Conservation (phyloP, 352 stramenopile species). For the Poterioochromonas sp. region DNA sequence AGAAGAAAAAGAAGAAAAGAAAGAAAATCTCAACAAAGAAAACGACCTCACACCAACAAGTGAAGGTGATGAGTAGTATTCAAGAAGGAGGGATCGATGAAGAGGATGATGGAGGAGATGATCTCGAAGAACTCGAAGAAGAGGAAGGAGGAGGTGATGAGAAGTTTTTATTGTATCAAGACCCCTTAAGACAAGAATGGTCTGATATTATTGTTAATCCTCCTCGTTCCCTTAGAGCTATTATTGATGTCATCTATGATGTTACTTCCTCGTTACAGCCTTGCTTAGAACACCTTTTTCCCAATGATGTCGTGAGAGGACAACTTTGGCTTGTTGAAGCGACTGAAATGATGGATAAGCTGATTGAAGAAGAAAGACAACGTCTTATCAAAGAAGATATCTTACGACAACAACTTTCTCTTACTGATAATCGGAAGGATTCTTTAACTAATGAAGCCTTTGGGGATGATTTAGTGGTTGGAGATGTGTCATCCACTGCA, state of each 20-base stretch:
- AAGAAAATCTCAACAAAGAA: too few species aligned
- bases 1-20: too few species aligned
- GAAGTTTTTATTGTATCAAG: not conserved
- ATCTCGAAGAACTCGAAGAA: not conserved
- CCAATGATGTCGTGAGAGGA: not conserved
- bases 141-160: not conserved
- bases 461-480: too few species aligned
- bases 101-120: not conserved
- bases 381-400: too few species aligned
- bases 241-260: constrained; percentile 6
- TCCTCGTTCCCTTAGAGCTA: not conserved
- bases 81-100: too few species aligned
- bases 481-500: too few species aligned
- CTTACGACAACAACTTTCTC: too few species aligned
- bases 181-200: not conserved
- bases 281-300: not conserved
- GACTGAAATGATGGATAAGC: not conserved
- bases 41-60: too few species aligned
- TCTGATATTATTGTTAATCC: not conserved
- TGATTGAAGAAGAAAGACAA: too few species aligned
- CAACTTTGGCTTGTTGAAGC: not conserved
- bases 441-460: too few species aligned
- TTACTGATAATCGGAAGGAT: too few species aligned
- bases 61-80: too few species aligned
- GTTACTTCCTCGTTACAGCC: not conserved